These are phyloP conservation scores for Epichloe bromicola DNA, from an alignment of 2,329 filamentous ascomycete species.

Conservation along the genomic window DNA sequence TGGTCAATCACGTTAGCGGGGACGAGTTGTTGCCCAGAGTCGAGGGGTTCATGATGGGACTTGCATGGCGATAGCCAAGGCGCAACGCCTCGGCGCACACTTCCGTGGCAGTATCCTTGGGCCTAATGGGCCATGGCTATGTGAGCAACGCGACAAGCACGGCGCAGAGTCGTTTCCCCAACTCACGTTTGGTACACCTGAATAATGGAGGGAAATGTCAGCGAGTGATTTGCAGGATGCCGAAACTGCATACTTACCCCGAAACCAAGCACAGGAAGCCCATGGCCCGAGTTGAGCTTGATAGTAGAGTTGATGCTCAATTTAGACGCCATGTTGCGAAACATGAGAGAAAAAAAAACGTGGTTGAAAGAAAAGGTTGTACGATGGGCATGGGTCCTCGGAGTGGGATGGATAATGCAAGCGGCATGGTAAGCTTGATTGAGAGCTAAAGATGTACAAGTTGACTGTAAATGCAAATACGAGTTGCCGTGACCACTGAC, in stretches of 20 bases:
- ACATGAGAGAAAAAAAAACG: slow-evolving; percentile 2
- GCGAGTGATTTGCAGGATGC: not conserved
- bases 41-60: not conserved
- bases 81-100: slow-evolving; percentile 33
- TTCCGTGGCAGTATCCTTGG: slow-evolving; percentile 18
- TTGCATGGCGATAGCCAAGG: slow-evolving; percentile 40
- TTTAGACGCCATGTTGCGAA: slow-evolving; percentile 30
- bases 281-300: slow-evolving; percentile 42
- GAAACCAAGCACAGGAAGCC: slow-evolving; percentile 39
- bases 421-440: no score
- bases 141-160: not conserved
- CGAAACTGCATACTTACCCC: slow-evolving; percentile 25
- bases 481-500: no score
- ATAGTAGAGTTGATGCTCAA: slow-evolving; percentile 33
- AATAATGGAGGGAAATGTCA: slow-evolving; percentile 1
- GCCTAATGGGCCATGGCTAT: slow-evolving; percentile 10
- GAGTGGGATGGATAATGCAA: no score
- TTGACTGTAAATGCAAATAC: no score
- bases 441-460: no score
- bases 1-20: not conserved
- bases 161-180: no score
- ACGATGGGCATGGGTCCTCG: no score
- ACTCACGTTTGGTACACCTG: slow-evolving; percentile 42
- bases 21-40: no score
- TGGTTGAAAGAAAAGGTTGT: not conserved